Percentiles rank a stretch among this genome's conserved stretches.
Conservation (phyloP, 495 filamentous ascomycete species). For the Penicillium lagena region DNA sequence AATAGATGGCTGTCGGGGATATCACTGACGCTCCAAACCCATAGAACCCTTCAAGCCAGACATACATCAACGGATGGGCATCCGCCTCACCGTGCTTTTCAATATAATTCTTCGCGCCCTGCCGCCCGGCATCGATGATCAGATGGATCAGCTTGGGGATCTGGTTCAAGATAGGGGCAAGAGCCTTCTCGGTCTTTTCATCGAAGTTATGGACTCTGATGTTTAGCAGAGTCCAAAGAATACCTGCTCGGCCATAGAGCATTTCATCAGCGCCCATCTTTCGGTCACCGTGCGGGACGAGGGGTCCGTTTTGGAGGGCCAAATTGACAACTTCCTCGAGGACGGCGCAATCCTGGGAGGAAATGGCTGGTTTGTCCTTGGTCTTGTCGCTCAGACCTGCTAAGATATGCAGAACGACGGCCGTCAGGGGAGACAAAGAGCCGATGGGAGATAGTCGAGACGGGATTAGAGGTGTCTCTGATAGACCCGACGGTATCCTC, state of each 20-base stretch:
- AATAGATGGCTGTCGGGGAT: neutral
- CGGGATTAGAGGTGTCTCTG: conserved; percentile 18
- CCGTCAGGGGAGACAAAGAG: conserved; percentile 23
- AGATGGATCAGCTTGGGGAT: conserved; percentile 26
- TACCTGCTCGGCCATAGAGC: conserved; percentile 35
- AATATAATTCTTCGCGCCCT: conserved; percentile 23
- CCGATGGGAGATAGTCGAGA: conserved; percentile 27
- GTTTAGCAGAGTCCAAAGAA: conserved; percentile 37
- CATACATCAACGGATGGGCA: conserved; percentile 41
- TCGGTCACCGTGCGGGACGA: conserved; percentile 22
- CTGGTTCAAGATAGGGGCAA: conserved; percentile 15
- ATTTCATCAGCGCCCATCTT: conserved; percentile 37
- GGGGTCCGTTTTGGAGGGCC: conserved; percentile 25
- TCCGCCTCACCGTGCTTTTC: conserved; percentile 22
- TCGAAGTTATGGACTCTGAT: conserved; percentile 19
- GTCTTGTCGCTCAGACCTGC: conserved; percentile 1
- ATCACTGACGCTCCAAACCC: conserved; percentile 34
- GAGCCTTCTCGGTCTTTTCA: conserved; percentile 6
- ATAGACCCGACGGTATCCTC: conserved; percentile 19
- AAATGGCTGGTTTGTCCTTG: conserved; percentile 1
- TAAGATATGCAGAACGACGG: conserved; percentile 19
- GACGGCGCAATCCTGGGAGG: conserved; percentile 16
- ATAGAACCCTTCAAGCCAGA: conserved; percentile 36
- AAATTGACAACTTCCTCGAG: conserved; percentile 23
- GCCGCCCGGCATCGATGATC: conserved; percentile 28